Base-by-base conservation (phyloP, 2,329 filamentous ascomycete genomes). In the Trichoderma citrinoviride region DNA sequence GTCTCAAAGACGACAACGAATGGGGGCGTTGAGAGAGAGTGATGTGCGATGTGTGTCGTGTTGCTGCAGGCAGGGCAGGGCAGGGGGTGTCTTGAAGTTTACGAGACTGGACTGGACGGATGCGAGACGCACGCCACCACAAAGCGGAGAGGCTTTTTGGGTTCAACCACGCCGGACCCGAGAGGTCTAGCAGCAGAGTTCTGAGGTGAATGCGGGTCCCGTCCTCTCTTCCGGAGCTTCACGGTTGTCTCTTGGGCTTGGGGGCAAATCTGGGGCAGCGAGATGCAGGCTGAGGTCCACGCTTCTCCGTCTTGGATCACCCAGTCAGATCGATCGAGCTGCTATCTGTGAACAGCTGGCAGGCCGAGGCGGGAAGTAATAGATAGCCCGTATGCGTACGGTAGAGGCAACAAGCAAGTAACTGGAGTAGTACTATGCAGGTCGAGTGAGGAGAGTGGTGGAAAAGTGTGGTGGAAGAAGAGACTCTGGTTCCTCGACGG, bases 81-180 rank as follows among this genome's bases (percentile, higher is more conserved):
- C 27, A 62, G 58, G 58, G 55, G 58, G 58, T 62, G 58, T 62
- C 47, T 54, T 62, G 47, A 53, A 50, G 47, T 53, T 53, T 62
- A 62, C 58, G 58, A 62, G 58, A 62, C 46, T 37, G 53, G 58
- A 61, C 46, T 37, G 49, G 58, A 53, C 40, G 57, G 52, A 52
- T 52, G 43, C 58, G 58, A 62, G 58, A 65, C 46, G 40, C 54
- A 65, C 46, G 53, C 62, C 53, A 46, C 62, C 62, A 46, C 46
- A 29, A 23, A 56, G 52, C 50, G 50, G 61, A 56, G 47, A 65
- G 55, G 53, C n/a, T 63, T 25, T 58, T 65, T 58, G 54, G 62
- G 54, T 58, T 65, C 55, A 19, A 65, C 58, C 29, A 62, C 17
- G 55, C 62, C 49, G 62, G 55, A 47, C 62, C 62, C 17, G 55